Evolutionary conservation across 805 yeast genomes (phyloP).

Genomic region (Saccharomycopsis capsularis): DNA sequence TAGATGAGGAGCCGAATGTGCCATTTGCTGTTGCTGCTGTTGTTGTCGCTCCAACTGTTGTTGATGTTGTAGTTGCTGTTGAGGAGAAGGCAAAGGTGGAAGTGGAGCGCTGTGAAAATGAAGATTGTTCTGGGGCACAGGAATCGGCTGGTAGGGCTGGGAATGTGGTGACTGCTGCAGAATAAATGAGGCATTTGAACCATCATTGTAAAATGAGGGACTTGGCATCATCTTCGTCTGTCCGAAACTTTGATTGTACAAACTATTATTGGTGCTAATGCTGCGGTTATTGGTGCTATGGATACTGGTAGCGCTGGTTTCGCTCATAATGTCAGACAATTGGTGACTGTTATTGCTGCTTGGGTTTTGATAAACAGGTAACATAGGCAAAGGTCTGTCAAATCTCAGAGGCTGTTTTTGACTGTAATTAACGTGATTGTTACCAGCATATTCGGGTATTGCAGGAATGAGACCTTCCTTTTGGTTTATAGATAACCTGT

Average conservation of each 20-base stretch:
- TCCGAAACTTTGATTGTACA: background rate
- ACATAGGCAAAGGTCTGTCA: constrained; percentile 18
- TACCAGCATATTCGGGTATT: constrained; percentile 12
- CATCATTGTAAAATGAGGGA: constrained; percentile 1
- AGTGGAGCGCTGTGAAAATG: constrained; percentile 1
- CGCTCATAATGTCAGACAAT: constrained; percentile 6
- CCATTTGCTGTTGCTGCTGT: constrained; percentile 23
- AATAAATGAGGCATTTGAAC: constrained; percentile 1
- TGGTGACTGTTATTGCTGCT: background rate
- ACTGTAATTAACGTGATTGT: background rate
- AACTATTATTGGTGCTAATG: background rate
- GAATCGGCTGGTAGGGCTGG: background rate
- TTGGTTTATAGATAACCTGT: constrained; percentile 7
- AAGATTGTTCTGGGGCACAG: background rate
- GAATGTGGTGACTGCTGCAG: background rate
- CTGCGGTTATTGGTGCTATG: background rate
- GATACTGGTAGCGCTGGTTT: background rate
- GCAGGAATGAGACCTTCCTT: constrained; percentile 7
- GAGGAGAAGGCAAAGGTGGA: constrained; percentile 13
- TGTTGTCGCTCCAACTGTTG: constrained; percentile 16
- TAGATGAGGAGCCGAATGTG: too few relatives aligned
- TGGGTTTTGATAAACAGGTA: constrained; percentile 8
- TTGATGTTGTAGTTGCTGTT: constrained; percentile 11
- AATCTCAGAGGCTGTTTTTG: constrained; percentile 12
- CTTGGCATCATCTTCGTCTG: background rate